Conservation (phyloP, 2,329 filamentous ascomycete genomes). For the Exserohilum turcica region DNA sequence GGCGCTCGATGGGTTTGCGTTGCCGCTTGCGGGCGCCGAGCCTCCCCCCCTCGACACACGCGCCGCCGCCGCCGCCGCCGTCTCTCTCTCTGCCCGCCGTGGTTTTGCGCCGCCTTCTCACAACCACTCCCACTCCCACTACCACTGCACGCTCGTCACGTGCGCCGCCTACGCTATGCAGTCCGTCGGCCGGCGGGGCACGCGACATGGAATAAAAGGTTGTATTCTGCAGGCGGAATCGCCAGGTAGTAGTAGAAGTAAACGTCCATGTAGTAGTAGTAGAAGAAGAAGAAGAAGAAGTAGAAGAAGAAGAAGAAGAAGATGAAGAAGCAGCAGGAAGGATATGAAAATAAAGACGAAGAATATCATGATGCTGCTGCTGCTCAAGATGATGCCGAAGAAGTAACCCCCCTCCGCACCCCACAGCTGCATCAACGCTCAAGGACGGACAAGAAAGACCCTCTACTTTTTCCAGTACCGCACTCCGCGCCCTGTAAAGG, state of each 20-base stretch:
- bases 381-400: too few species aligned
- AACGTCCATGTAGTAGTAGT: background rate
- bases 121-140: background rate
- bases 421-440: conserved; percentile 35
- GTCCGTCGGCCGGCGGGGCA: too few species aligned
- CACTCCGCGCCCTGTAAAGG: conserved; percentile 72
- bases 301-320: conserved; percentile 17
- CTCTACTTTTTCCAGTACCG: conserved; percentile 12
- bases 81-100: background rate
- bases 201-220: conserved; percentile 18
- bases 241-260: conserved; percentile 5
- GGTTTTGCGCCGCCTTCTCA: background rate
- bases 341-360: conserved; percentile 5
- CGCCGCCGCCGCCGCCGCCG: background rate
- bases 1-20: conserved; percentile 23
- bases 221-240: conserved; percentile 28
- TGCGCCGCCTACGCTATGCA: too few species aligned
- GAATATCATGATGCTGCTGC: too few species aligned
- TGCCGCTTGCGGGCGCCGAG: conserved; percentile 26
- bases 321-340: conserved; percentile 15
- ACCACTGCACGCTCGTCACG: conserved; percentile 7
- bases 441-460: conserved; percentile 31
- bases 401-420: conserved; percentile 21
- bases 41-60: conserved; percentile 10
- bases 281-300: background rate